phyloP scores from a whole-genome alignment of 305 asterid species.

The Rubia peregrina region DNA sequence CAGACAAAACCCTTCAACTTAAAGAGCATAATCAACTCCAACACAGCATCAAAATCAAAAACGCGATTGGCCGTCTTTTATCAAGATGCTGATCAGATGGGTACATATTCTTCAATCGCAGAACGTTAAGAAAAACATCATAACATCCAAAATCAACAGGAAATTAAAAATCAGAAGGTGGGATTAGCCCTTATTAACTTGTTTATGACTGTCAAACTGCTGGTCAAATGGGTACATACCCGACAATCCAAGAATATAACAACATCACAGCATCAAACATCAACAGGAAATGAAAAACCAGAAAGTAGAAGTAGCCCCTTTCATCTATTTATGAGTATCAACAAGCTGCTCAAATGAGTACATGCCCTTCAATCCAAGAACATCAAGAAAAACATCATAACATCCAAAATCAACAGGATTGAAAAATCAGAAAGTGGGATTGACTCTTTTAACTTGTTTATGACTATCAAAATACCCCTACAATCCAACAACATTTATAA shows the following conservation, averaged over 20 bases:
- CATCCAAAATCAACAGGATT: background rate
- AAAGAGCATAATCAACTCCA: background rate
- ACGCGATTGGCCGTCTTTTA: background rate
- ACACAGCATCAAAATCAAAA: background rate
- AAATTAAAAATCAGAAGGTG: background rate
- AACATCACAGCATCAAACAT: background rate
- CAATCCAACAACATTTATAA: background rate
- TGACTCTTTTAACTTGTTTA: constrained; percentile 23
- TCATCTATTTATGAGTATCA: constrained; percentile 25
- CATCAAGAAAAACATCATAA: background rate
- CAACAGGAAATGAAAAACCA: background rate
- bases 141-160: background rate
- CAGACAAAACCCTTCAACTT: background rate
- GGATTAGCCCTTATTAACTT: constrained; percentile 25
- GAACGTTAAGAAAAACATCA: background rate
- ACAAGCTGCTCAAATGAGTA: background rate
- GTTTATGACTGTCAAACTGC: background rate
- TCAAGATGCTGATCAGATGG: background rate
- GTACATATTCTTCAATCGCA: background rate
- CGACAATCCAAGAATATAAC: background rate
- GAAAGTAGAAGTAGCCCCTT: background rate
- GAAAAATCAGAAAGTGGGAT: background rate
- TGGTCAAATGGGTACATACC: background rate
- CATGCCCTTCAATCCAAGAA: background rate
- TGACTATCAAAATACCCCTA: background rate